A percentile compares a stretch with the other conserved stretches of the same genome.
phyloP scores from a whole-genome alignment of 2,329 filamentous ascomycete genomes.

The Ophiostoma pallidulum region DNA sequence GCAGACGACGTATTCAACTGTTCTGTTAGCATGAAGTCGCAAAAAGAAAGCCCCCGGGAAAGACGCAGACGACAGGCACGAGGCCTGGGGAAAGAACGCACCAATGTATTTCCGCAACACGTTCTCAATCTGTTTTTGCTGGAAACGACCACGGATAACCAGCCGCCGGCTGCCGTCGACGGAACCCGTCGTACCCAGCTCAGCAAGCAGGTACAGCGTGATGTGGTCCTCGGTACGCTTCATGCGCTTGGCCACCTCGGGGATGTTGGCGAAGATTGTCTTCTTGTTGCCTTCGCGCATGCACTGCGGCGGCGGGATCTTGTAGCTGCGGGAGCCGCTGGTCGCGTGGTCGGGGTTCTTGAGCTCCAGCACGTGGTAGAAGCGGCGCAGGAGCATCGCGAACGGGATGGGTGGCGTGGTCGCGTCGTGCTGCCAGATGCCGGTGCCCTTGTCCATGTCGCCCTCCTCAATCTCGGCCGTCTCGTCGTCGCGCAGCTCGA shows the following conservation, averaged over 20 bases:
- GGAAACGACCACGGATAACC: slow-evolving; percentile 94
- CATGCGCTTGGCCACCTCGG: slow-evolving; percentile 98
- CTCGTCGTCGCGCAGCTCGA: slow-evolving; percentile 53
- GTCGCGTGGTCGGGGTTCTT: slow-evolving; percentile 94
- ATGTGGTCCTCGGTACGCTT: slow-evolving; percentile 98
- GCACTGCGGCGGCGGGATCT: slow-evolving; percentile 97
- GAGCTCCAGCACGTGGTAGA: slow-evolving; percentile 89
- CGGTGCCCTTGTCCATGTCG: slow-evolving; percentile 79
- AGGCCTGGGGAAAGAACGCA: too few relatives aligned
- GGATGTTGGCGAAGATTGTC: slow-evolving; percentile 98
- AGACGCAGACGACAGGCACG: slow-evolving; percentile 45
- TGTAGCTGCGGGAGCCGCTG: slow-evolving; percentile 87
- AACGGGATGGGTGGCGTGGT: slow-evolving; percentile 69
- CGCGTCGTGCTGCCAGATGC: slow-evolving; percentile 80
- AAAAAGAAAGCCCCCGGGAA: not conserved
- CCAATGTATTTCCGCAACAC: slow-evolving; percentile 88
- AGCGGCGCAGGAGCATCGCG: slow-evolving; percentile 74
- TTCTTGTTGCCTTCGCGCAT: slow-evolving; percentile 99
- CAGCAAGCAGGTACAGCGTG: slow-evolving; percentile 91
- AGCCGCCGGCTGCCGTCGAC: slow-evolving; percentile 86
- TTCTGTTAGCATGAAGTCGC: slow-evolving; percentile 33
- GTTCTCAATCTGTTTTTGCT: slow-evolving; percentile 99
- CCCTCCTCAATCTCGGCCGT: slow-evolving; percentile 50
- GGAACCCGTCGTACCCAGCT: slow-evolving; percentile 93
- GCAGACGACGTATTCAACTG: slow-evolving; percentile 91